A percentile compares a stretch with the other conserved stretches of the same genome.
phyloP scores from a whole-genome alignment of 306 rosid species.

The Corylus americana region DNA sequence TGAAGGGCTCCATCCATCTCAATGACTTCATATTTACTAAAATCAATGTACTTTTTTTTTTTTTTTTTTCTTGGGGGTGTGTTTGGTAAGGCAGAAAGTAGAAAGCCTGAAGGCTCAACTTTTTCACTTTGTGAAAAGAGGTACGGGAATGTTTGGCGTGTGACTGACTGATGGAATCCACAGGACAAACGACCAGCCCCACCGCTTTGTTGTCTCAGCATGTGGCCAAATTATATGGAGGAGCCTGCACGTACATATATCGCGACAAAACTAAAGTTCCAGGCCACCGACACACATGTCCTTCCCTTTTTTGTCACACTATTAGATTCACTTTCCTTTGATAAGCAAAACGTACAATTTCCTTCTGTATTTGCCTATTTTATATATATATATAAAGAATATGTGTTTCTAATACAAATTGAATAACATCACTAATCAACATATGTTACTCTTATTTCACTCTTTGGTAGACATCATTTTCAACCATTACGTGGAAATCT shows the following conservation, averaged over 20 bases:
- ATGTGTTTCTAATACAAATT: too few relatives aligned
- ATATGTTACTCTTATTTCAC: too few relatives aligned
- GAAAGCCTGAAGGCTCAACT: neutral
- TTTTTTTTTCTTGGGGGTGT: neutral
- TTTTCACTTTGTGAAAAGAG: neutral
- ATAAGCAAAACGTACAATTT: too few relatives aligned
- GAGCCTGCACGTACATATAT: neutral
- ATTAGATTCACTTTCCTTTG: neutral
- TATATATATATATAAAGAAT: too few relatives aligned
- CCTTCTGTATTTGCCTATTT: too few relatives aligned
- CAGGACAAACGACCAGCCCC: neutral
- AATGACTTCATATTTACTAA: neutral
- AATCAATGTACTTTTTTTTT: neutral
- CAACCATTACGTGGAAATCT: too few relatives aligned
- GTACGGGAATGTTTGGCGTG: neutral
- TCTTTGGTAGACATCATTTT: too few relatives aligned
- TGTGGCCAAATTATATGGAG: neutral
- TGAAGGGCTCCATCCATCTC: too few relatives aligned
- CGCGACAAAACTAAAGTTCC: neutral
- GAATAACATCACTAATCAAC: too few relatives aligned
- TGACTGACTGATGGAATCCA: conserved; percentile 3
- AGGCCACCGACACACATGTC: neutral
- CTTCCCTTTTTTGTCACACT: neutral
- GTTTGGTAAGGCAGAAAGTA: neutral
- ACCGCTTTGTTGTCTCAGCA: neutral